Percentiles rank a stretch among this genome's conserved stretches.
Evolutionary conservation across 2,329 filamentous ascomycete genomes (phyloP).

Genomic region (Ophiocordyceps polyrhachis-furcata): DNA sequence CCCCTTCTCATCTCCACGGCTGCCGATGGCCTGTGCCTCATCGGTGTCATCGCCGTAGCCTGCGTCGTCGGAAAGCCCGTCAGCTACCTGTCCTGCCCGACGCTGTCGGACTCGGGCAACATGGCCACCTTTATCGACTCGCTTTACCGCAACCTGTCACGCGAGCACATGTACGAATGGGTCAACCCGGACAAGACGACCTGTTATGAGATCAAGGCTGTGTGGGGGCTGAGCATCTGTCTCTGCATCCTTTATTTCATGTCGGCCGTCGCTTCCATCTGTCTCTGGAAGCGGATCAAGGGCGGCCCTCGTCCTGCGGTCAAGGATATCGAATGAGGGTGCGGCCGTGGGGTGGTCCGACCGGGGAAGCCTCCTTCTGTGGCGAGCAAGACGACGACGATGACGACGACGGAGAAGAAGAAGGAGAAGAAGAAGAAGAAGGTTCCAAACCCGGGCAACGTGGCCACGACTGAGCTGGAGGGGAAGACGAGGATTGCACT

Average conservation of each 20-base stretch:
- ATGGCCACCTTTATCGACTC: conserved; percentile 26
- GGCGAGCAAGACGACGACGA: conserved; percentile 3
- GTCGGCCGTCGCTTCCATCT: conserved; percentile 36
- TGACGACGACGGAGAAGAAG: too few species aligned
- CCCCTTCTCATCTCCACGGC: conserved; percentile 51
- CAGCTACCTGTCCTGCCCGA: conserved; percentile 54
- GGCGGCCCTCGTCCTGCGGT: conserved; percentile 12
- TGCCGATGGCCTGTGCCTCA: conserved; percentile 49
- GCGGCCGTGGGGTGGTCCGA: conserved; percentile 21
- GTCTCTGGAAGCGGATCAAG: conserved; percentile 44
- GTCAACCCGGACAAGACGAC: conserved; percentile 37
- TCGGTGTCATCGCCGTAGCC: conserved; percentile 61
- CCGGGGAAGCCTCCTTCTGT: conserved; percentile 5
- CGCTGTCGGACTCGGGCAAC: conserved; percentile 22
- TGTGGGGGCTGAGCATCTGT: conserved; percentile 73
- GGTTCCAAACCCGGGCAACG: conserved; percentile 18
- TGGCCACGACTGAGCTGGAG: conserved; percentile 14
- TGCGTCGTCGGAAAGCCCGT: conserved; percentile 65
- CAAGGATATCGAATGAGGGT: conserved; percentile 33
- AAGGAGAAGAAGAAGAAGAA: conserved; percentile 2
- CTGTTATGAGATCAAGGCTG: conserved; percentile 69
- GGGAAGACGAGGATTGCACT: conserved; percentile 5
- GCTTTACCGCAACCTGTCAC: conserved; percentile 20
- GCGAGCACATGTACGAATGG: conserved; percentile 21
- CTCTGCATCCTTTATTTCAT: conserved; percentile 55